Evolutionary conservation across 192 early-diverging fungal species (phyloP).

Genomic region (Helicostylum pulchrum): DNA sequence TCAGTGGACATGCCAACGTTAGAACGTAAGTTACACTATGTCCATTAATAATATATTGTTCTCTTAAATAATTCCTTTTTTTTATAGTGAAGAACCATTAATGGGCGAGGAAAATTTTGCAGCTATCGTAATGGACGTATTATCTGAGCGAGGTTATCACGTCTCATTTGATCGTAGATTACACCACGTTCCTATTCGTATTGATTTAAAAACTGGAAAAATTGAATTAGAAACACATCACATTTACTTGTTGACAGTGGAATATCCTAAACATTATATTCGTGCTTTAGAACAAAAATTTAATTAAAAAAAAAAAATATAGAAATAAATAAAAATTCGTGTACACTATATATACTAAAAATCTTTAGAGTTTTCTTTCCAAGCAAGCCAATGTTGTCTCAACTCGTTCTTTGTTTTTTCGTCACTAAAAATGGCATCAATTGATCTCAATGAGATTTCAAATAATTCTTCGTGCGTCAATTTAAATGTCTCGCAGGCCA

Average conservation of each 20-base stretch:
- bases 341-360: not conserved
- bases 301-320: constrained; percentile 22
- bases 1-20: constrained; percentile 53
- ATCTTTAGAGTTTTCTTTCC: constrained; percentile 16
- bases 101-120: constrained; percentile 46
- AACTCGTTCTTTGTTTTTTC: constrained; percentile 26
- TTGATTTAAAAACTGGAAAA: constrained; percentile 46
- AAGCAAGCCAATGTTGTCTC: constrained; percentile 18
- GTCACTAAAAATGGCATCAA: constrained; percentile 43
- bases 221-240: constrained; percentile 49
- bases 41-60: not conserved
- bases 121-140: constrained; percentile 53
- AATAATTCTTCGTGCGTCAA: constrained; percentile 35
- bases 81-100: constrained; percentile 38
- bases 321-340: not conserved
- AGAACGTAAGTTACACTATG: constrained; percentile 41
- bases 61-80: not conserved
- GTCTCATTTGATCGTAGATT: constrained; percentile 51
- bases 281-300: constrained; percentile 60
- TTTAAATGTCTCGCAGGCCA: constrained; percentile 37
- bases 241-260: constrained; percentile 48
- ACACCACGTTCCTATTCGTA: constrained; percentile 44
- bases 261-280: constrained; percentile 58
- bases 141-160: constrained; percentile 56
- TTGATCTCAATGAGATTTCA: constrained; percentile 35